These are phyloP conservation scores for Apiospora sp. DNA, from an alignment of 2,329 filamentous ascomycete genomes.

Conservation along the genomic window DNA sequence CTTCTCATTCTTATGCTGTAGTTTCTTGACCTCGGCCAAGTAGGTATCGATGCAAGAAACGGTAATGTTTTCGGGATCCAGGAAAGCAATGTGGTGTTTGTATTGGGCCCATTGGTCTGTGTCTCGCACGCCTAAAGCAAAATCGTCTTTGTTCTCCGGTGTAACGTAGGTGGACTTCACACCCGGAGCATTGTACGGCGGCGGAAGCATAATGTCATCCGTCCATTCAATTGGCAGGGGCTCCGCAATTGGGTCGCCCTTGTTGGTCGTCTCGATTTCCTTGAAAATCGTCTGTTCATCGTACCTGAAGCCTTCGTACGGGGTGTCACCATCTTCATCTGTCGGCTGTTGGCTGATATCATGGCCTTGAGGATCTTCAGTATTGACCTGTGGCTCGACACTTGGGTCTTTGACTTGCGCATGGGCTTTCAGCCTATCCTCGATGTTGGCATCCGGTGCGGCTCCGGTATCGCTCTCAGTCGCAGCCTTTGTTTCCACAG, in stretches of 20 bases:
- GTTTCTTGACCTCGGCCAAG: not conserved
- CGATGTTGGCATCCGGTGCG: not conserved
- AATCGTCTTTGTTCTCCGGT: slow-evolving; percentile 41
- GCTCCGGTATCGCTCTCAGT: not conserved
- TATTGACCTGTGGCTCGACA: not conserved
- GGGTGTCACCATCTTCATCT: not conserved
- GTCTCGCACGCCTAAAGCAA: slow-evolving; percentile 40
- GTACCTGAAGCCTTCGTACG: slow-evolving; percentile 35
- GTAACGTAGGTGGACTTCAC: slow-evolving; percentile 43
- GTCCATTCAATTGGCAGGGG: slow-evolving; percentile 41
- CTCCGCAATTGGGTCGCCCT: slow-evolving; percentile 40
- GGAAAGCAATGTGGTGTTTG: slow-evolving; percentile 40
- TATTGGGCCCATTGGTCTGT: slow-evolving; percentile 42
- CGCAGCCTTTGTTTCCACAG: not conserved
- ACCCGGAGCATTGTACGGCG: slow-evolving; percentile 39
- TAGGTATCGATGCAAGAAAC: slow-evolving; percentile 20
- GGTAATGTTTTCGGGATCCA: slow-evolving; percentile 30
- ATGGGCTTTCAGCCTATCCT: no score
- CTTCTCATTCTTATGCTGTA: slow-evolving; percentile 31
- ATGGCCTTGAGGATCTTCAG: not conserved
- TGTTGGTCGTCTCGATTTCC: slow-evolving; percentile 31
- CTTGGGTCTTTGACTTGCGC: not conserved
- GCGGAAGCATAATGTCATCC: slow-evolving; percentile 42
- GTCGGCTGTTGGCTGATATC: not conserved
- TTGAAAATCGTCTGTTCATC: slow-evolving; percentile 39